A percentile compares a stretch with the other conserved stretches of the same genome.
Conservation (phyloP, 108 stramenopile species). For the Epithemia pelagica region DNA sequence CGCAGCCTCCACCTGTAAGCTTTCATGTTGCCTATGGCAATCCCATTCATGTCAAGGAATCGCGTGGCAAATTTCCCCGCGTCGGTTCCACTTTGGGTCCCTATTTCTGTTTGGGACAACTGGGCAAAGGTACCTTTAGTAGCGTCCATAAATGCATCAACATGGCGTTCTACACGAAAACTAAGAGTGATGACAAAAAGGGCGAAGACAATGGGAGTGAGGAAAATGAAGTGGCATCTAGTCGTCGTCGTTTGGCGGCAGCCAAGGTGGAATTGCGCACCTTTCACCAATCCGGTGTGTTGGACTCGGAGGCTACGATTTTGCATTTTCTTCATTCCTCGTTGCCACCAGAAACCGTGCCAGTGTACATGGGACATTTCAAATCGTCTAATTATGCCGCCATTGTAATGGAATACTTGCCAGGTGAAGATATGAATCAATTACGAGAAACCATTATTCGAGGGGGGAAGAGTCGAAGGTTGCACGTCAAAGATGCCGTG, state of each 20-base stretch:
- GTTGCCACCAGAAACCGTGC: slow-evolving; percentile 50
- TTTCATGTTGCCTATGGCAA: slow-evolving; percentile 18
- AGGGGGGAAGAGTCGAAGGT: slow-evolving; percentile 23
- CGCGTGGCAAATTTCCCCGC: slow-evolving; percentile 47
- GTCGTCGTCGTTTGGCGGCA: slow-evolving; percentile 48
- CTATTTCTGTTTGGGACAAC: slow-evolving; percentile 66
- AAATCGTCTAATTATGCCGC: slow-evolving; percentile 27
- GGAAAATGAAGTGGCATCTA: neutral
- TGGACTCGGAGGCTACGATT: slow-evolving; percentile 72
- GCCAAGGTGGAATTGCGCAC: slow-evolving; percentile 77
- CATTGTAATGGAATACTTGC: slow-evolving; percentile 82
- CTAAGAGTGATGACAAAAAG: neutral
- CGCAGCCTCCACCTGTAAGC: too few relatives aligned
- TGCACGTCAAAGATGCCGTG: slow-evolving; percentile 63
- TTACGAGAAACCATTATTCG: slow-evolving; percentile 47
- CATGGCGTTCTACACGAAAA: slow-evolving; percentile 31
- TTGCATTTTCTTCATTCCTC: slow-evolving; percentile 47
- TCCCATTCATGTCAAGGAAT: slow-evolving; percentile 14
- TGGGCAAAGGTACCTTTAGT: slow-evolving; percentile 82
- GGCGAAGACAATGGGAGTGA: slow-evolving; percentile 3
- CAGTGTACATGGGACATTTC: slow-evolving; percentile 67
- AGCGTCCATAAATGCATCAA: slow-evolving; percentile 82
- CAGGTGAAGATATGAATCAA: slow-evolving; percentile 76
- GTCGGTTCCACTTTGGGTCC: slow-evolving; percentile 54
- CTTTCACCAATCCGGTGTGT: slow-evolving; percentile 73